Percentiles rank a stretch among this genome's conserved stretches.
phyloP scores from a whole-genome alignment of 768 basidiomycete genomes.

The Pholiota conissans region DNA sequence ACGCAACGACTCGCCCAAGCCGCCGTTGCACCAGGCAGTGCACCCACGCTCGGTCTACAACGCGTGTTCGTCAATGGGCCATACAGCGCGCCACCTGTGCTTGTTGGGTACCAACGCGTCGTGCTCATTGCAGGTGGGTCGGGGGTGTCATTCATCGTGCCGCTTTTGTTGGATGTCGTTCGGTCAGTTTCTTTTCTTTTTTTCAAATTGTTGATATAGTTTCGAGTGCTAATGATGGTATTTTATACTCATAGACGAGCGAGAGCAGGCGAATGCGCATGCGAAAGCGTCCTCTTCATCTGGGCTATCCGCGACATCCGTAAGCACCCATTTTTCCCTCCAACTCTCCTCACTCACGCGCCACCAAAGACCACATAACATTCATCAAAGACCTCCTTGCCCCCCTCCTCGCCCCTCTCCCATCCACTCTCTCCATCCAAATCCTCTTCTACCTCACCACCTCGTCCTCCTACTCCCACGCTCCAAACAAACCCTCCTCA shows the following conservation, averaged over 20 bases:
- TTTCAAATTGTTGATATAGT: no score
- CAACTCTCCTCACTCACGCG: neutral
- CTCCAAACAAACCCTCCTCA: no score
- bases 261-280: conserved; percentile 20
- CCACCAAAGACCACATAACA: neutral
- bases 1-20: conserved; percentile 45
- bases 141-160: conserved; percentile 47
- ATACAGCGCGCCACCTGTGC: conserved; percentile 37
- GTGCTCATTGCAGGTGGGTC: conserved; percentile 51
- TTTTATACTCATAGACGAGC: conserved; percentile 24
- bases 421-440: neutral
- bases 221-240: neutral
- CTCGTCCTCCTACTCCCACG: no score
- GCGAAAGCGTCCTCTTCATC: conserved; percentile 36
- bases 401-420: neutral
- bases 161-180: conserved; percentile 42
- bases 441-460: conserved; percentile 44
- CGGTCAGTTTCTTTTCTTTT: conserved; percentile 26
- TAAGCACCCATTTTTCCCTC: conserved; percentile 13
- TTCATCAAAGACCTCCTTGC: neutral
- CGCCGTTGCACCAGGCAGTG: no score
- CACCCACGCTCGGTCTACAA: conserved; percentile 2
- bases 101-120: conserved; percentile 37
- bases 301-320: conserved; percentile 46
- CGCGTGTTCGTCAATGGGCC: conserved; percentile 56